Evolutionary conservation across 2,329 filamentous ascomycete species (phyloP), one percentile per base, ranked within the genome.

Genomic region (Nemania diffusa): DNA sequence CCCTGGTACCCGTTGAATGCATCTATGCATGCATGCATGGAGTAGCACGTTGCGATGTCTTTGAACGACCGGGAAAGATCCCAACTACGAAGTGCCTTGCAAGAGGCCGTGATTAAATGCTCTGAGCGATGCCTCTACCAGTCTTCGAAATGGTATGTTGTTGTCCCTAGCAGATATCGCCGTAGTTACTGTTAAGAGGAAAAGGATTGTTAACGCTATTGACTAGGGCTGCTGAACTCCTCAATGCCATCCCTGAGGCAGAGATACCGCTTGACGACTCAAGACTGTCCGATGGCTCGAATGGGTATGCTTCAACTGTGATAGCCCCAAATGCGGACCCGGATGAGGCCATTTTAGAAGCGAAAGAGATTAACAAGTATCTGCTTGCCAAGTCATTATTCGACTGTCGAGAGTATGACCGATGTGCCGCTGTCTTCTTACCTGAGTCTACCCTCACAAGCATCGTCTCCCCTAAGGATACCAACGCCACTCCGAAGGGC

Each of bases 91-190:
- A 86, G 85, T 42, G 88, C 92, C 37, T 85, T 97, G 50, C 93
- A 97, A 78, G 91, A 94, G 75, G 93, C 95, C 32, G 91, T 96
- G 2, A 86, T 96, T 26, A 94, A 94, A 77, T 98, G 94, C 82
- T 97, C 94, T 1, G 96, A 99, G 78, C 86, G 96, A 78, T 97
- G 96, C 79, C 87, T 99, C 13, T 98, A 97, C 77, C 94, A 97
- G 75, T 96, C 95, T 6, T 91, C 96, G 29, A 98, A 98, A 89
- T 99, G 96, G 96, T 97, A 78, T 64, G 74, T 56, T 27, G 42
- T 32, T 24, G 40, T 50, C 22, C n/a, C 37, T 27, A 22, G 27
- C 20, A 13, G 22, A 9, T 40, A 26, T 24, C 9, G 32, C 22
- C 32, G 17, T 22, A 11, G 29, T 24, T 1, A 9, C 6, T 29